Percentiles rank a stretch among this genome's conserved stretches.
Conservation (phyloP, 179 eudicot genomes). For the Beta lomatogona region DNA sequence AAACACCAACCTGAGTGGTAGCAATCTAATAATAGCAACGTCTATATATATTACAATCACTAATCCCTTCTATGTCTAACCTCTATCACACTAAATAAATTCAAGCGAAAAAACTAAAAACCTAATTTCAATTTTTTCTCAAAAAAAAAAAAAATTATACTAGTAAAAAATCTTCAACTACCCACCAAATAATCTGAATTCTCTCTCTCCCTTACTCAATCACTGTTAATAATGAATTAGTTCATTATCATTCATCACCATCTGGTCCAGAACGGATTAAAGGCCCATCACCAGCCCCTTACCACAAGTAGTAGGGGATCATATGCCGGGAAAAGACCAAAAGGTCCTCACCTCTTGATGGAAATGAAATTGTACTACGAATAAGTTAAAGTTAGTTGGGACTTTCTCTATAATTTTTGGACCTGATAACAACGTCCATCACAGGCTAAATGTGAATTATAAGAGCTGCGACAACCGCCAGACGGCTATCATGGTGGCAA, state of each 20-base stretch:
- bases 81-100: background rate
- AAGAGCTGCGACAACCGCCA: conserved; percentile 40
- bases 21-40: background rate
- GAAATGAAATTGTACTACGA: background rate
- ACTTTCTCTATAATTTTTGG: background rate
- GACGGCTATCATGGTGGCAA: conserved; percentile 38
- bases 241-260: background rate
- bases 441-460: conserved; percentile 14
- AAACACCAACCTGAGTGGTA: conserved; percentile 10
- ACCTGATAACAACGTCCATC: background rate
- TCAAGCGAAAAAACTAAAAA: background rate
- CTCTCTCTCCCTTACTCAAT: background rate
- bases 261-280: conserved; percentile 3
- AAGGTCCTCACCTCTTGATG: background rate
- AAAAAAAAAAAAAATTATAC: background rate
- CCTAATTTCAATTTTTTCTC: background rate
- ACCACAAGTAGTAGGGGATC: background rate
- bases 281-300: conserved; percentile 28
- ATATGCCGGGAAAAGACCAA: conserved; percentile 14
- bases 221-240: conserved; percentile 2
- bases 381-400: conserved; percentile 21
- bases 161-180: background rate
- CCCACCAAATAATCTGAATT: conserved; percentile 12
- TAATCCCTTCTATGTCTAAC: background rate
- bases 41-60: conserved; percentile 8